phyloP scores from a whole-genome alignment of 768 basidiomycete species.

The Boletus reticulatus region DNA sequence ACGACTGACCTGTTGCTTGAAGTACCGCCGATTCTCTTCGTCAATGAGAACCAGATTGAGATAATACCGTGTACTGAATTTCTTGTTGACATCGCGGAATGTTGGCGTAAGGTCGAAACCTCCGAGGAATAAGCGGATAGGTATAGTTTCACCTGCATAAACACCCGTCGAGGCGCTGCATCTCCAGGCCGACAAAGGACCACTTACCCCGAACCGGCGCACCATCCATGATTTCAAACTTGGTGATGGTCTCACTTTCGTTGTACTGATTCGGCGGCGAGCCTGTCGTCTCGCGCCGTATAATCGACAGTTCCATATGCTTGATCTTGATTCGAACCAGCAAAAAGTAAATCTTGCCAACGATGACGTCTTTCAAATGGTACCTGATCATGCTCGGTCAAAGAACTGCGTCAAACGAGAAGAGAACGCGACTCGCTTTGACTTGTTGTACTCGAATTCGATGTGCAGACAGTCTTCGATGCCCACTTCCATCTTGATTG shows the following conservation, averaged over 20 bases:
- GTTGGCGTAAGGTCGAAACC: conserved; percentile 99
- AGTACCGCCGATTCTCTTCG: conserved; percentile 96
- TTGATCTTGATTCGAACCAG: conserved; percentile 99
- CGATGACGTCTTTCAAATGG: conserved; percentile 97
- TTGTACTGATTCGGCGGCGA: conserved; percentile 99
- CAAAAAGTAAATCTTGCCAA: conserved; percentile 99
- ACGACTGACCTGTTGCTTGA: conserved; percentile 83
- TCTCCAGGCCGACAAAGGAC: background rate
- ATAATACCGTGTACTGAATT: conserved; percentile 96
- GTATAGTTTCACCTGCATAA: conserved; percentile 89
- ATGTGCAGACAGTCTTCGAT: conserved; percentile 99
- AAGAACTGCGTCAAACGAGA: background rate
- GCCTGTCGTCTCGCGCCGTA: conserved; percentile 95
- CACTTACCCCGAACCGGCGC: conserved; percentile 87
- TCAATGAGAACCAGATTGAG: conserved; percentile 96
- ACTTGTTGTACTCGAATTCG: conserved; percentile 99
- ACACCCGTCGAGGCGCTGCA: background rate
- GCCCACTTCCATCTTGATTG: conserved; percentile 99
- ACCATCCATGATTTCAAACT: conserved; percentile 99
- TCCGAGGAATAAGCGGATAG: conserved; percentile 95
- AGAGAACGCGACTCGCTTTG: conserved; percentile 63
- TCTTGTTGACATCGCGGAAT: conserved; percentile 99
- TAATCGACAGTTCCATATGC: conserved; percentile 98
- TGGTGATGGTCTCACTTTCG: conserved; percentile 98
- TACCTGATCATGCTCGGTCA: conserved; percentile 55